phyloP scores from a whole-genome alignment of 768 basidiomycete species.

The Naganishia vishniacii region DNA sequence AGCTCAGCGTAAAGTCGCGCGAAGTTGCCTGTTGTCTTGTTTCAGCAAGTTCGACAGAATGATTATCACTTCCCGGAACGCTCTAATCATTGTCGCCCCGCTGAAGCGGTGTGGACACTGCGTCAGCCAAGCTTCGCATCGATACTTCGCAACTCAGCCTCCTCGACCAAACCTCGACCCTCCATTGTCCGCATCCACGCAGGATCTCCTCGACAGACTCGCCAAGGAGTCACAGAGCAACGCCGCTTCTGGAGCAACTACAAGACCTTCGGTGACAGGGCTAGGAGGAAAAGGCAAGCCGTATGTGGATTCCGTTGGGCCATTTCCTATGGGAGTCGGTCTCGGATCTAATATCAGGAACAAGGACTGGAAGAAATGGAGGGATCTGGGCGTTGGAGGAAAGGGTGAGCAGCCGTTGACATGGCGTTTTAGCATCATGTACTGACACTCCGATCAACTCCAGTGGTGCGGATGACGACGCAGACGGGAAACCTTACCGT shows the following conservation, averaged over 20 bases:
- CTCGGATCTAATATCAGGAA: constrained; percentile 33
- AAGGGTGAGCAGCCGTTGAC: constrained; percentile 33
- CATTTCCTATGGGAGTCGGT: constrained; percentile 47
- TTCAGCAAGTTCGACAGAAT: not conserved
- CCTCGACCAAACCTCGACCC: constrained; percentile 1
- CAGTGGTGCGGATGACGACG: constrained; percentile 42
- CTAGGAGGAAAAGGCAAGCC: not conserved
- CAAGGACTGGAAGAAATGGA: constrained; percentile 44
- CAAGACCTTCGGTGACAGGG: not conserved
- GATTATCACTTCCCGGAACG: not conserved
- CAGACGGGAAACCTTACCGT: constrained; percentile 45
- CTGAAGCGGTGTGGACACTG: not conserved
- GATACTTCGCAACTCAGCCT: constrained; percentile 7
- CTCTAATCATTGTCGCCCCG: not conserved
- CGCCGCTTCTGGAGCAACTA: not conserved
- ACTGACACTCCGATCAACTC: not conserved
- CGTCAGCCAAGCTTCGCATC: not conserved
- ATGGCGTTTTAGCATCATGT: not conserved
- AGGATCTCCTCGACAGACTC: constrained; percentile 4
- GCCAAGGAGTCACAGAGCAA: not conserved
- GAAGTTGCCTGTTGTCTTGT: not conserved
- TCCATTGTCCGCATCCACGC: constrained; percentile 4
- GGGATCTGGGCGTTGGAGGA: constrained; percentile 41
- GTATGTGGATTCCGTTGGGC: constrained; percentile 27
- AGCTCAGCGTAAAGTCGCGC: no score